Percentiles rank a stretch among this genome's conserved stretches.
Conservation (phyloP, 768 basidiomycete genomes). For the Suillus weaverae region DNA sequence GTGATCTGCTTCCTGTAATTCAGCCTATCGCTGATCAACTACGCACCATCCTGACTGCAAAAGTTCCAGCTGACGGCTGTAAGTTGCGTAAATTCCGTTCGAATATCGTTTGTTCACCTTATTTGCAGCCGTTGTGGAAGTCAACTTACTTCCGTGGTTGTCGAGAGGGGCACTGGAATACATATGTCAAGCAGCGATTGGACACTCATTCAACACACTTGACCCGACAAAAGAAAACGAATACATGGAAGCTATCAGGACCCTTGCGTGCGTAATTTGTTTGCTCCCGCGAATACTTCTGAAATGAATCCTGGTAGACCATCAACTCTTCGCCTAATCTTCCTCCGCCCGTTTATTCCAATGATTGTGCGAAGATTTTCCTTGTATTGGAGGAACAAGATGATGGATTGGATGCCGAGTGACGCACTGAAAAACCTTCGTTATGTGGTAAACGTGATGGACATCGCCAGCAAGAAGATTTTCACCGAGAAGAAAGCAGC, state of each 20-base stretch:
- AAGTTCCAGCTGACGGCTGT: conserved; percentile 27
- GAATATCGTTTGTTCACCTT: not conserved
- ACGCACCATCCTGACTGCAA: conserved; percentile 18
- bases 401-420: conserved; percentile 35
- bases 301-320: conserved; percentile 20
- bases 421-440: conserved; percentile 28
- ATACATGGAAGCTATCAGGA: conserved; percentile 31
- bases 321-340: conserved; percentile 22
- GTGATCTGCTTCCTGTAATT: conserved; percentile 29
- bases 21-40: conserved; percentile 34
- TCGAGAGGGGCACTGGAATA: conserved; percentile 37
- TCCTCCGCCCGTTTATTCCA: conserved; percentile 34
- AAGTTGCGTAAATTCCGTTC: not conserved
- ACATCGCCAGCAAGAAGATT: conserved; percentile 27
- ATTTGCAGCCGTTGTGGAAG: conserved; percentile 25
- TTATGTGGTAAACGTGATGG: conserved; percentile 30
- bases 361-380: conserved; percentile 31
- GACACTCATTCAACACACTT: conserved; percentile 34
- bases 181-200: conserved; percentile 34
- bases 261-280: conserved; percentile 28
- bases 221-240: conserved; percentile 24
- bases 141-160: conserved; percentile 36
- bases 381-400: conserved; percentile 31
- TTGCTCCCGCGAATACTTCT: not conserved
- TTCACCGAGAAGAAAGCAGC: conserved; percentile 31